Evolutionary conservation across 441 rosid species (phyloP), one percentile per base, ranked within the genome.

Genomic region (Brassica balearica): DNA sequence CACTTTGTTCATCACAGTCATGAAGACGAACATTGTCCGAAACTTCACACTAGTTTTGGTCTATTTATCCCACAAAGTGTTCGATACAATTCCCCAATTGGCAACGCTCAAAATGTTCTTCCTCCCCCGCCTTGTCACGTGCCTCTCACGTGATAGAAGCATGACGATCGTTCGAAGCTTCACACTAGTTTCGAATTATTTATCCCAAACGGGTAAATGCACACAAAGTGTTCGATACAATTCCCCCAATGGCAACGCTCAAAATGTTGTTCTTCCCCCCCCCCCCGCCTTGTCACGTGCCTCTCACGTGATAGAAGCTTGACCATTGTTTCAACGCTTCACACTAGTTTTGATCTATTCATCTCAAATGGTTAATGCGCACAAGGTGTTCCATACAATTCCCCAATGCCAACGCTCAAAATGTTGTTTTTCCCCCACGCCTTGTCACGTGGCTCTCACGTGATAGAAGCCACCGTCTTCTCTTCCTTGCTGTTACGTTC

Each of bases 391-490:
- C 27, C 1, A 25, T 25, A 25, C 27, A 25, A 19, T 19, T 19
- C 19, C 19, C 19, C 19, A 19, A 19, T 19, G 19, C 1, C 19
- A 19, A 19, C 19, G 1, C 27, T 25, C 27, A 1, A 25, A 25
- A 25, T 25, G 27, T 25, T 25, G 1, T 25, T 25, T 1, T 25
- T 1, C 55, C 27, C 27, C 27, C 27, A 25, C 27, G 23, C 23
- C 11, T 46, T 36, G 19, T 63, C 68, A 69, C 80, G 75, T 63
- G 75, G 0, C 65, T 53, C 46, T 53, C 80, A 70, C 71, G 75
- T 59, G 73, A 75, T 68, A 5, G 2, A 20, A 19, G 41, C 71
- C 15, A 10, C 9, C 3, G 4, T 75, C 5, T 75, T 41, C 0
- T 5, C 6, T 8, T 9, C 46, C n/a, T 48, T 48, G 3, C 3